These are phyloP conservation scores for Ormosia semicastrata DNA, from an alignment of 306 rosid genomes.

Conservation along the genomic window DNA sequence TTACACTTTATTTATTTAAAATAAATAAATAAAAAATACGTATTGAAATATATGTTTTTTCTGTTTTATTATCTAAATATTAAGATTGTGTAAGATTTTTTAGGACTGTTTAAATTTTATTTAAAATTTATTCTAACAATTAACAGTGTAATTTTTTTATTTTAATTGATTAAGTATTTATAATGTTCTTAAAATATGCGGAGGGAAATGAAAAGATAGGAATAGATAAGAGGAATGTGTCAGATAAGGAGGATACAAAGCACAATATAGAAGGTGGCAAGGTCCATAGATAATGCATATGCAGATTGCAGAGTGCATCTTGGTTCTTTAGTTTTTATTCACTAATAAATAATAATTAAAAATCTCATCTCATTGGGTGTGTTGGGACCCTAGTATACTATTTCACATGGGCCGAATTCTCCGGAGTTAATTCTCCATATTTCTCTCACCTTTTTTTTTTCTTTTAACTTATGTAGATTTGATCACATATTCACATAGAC, in stretches of 20 bases:
- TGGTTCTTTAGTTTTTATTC: conserved; percentile 14
- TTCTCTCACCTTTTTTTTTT: neutral
- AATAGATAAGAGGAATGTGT: conserved; percentile 42
- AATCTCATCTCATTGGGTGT: conserved; percentile 27
- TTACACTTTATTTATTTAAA: no score
- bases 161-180: no score
- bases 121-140: no score
- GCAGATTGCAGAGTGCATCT: neutral
- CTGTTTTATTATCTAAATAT: no score
- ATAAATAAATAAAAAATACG: no score
- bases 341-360: conserved; percentile 13
- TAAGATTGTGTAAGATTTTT: no score
- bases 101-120: no score
- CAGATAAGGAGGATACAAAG: conserved; percentile 57
- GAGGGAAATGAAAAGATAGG: neutral
- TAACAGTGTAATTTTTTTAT: no score
- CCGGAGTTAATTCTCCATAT: conserved; percentile 20
- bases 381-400: conserved; percentile 45
- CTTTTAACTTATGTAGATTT: neutral
- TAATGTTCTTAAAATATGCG: neutral
- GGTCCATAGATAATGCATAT: conserved; percentile 30
- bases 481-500: neutral
- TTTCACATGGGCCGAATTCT: conserved; percentile 47
- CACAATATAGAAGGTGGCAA: conserved; percentile 26
- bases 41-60: no score